Evolutionary conservation across 2,329 filamentous ascomycete species (phyloP), one percentile per base, ranked within the genome.

Genomic region (Sclerotinia spermophila): DNA sequence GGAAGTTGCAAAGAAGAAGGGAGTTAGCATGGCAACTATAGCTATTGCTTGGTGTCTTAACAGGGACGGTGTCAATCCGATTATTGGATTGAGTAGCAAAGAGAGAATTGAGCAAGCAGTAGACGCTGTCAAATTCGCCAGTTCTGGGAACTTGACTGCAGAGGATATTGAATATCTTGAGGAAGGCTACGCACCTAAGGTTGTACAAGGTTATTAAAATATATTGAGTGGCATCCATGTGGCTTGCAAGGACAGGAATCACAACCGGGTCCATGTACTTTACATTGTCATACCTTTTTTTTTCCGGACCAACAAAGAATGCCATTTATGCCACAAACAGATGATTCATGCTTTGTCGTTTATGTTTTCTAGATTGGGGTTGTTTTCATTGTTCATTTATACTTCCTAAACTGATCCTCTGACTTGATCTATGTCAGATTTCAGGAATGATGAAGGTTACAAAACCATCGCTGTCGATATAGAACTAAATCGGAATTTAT

Each of bases 21-120:
- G 82, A 0, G 82, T 86, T 74, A 86, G 82, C 71, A 90, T 90
- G 87, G 84, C 85, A 58, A 83, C 85, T 71, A 82, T 90, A 53
- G 86, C 87, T 1, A 83, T 86, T 62, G 87, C 87, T 6, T 90
- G 88, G 87, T 80, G 81, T 19, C 71, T 86, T 71, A 81, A 81
- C 68, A 82, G 82, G 73, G 81, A 82, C 70, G 81, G 81, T 4
- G 82, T 82, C 62, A 83, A 81, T 71, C 86, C 86, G 0, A 88
- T 89, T 73, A 79, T 88, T 67, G 87, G 87, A 0, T 77, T 89
- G 61, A 82, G 79, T 68, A 86, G 81, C 69, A 82, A 83, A 72
- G 81, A 83, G 75, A 81, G 86, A 67, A 85, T 89, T 71, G 84
- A 88, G 71, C 85, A 88, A 79, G 84, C 86, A 1, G 81, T 87